These are phyloP conservation scores for Sclerotinia borealis DNA, from an alignment of 2,329 filamentous ascomycete species.

Conservation along the genomic window DNA sequence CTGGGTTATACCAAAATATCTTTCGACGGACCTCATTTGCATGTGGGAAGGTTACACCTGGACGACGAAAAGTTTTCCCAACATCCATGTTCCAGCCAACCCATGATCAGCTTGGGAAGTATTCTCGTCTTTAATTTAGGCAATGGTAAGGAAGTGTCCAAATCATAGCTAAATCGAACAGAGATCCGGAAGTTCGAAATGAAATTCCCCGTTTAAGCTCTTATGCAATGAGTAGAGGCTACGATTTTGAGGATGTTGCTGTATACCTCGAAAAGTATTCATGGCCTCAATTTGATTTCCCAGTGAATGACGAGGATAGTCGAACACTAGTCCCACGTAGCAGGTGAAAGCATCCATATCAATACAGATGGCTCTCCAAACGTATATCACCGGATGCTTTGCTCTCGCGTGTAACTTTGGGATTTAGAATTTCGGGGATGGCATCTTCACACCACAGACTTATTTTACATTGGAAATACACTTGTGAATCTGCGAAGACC, in stretches of 20 bases:
- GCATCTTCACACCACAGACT: conserved; percentile 6
- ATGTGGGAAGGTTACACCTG: neutral
- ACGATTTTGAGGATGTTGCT: neutral
- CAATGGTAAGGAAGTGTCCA: conserved; percentile 1
- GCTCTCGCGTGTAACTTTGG: neutral
- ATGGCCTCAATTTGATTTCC: neutral
- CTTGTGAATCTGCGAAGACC: conserved; percentile 11
- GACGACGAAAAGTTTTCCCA: neutral
- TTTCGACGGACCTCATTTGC: neutral
- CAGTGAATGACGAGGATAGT: neutral
- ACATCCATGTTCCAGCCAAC: conserved; percentile 1
- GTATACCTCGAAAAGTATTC: conserved; percentile 1
- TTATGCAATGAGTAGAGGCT: neutral
- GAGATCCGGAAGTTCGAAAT: neutral
- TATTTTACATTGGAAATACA: conserved; percentile 9
- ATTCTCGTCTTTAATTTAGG: neutral
- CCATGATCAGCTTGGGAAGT: conserved; percentile 12
- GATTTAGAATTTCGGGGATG: neutral
- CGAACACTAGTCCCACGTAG: neutral
- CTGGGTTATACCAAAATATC: conserved; percentile 2
- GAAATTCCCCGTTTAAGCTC: neutral
- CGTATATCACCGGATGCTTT: neutral
- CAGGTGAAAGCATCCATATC: neutral
- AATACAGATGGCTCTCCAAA: neutral
- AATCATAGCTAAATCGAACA: neutral